phyloP scores from a whole-genome alignment of 345 rosid genomes.

The Acer saccharum region DNA sequence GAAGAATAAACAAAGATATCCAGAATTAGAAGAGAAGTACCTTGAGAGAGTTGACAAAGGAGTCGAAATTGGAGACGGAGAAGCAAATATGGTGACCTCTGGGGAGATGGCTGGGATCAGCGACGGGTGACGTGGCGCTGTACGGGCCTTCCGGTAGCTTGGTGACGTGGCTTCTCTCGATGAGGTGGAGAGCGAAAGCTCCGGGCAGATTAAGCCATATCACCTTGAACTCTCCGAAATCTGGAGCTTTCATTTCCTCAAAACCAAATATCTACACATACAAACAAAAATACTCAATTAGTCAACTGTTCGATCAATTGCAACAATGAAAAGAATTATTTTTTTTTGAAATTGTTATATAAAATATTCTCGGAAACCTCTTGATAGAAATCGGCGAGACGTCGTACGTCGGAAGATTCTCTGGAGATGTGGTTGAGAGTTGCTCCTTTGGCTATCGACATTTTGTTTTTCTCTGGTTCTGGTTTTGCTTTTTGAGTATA shows the following conservation, averaged over 20 bases:
- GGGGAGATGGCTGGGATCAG: constrained; percentile 73
- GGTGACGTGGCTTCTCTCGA: constrained; percentile 64
- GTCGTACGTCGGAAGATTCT: constrained; percentile 71
- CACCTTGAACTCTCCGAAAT: constrained; percentile 70
- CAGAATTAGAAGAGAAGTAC: constrained; percentile 27
- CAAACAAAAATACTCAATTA: neutral
- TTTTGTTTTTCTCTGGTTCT: neutral
- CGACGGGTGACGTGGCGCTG: constrained; percentile 57
- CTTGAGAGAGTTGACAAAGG: constrained; percentile 66
- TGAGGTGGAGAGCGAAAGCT: constrained; percentile 66
- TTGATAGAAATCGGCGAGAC: constrained; percentile 78
- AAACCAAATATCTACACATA: constrained; percentile 68
- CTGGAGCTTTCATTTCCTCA: constrained; percentile 71
- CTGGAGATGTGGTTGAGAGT: constrained; percentile 78
- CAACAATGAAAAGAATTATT: neutral
- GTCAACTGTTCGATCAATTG: neutral
- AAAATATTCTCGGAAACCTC: constrained; percentile 40
- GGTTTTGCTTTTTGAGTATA: neutral
- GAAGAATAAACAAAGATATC: neutral
- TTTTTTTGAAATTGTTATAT: neutral
- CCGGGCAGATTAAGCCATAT: constrained; percentile 79
- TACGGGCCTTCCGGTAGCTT: constrained; percentile 89
- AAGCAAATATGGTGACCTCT: constrained; percentile 86
- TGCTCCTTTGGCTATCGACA: constrained; percentile 53
- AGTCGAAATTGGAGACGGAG: constrained; percentile 73